phyloP scores from a whole-genome alignment of 169 alveolate genomes.

The Plasmodium vivax region DNA sequence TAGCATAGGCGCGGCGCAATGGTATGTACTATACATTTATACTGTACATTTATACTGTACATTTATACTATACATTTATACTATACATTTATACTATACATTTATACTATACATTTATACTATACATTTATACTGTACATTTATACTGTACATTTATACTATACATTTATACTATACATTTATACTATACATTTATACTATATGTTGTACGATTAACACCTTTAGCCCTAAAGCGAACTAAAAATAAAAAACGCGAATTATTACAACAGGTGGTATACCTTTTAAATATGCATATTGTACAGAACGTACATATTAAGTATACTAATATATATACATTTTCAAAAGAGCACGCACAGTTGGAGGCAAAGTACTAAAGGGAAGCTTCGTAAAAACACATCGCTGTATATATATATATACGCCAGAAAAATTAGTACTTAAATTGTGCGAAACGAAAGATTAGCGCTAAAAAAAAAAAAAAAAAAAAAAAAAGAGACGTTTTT shows the following conservation, averaged over 20 bases:
- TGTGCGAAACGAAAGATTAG: neutral
- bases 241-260: neutral
- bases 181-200: neutral
- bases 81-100: too few species aligned
- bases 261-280: neutral
- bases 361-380: neutral
- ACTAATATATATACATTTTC: neutral
- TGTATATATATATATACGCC: neutral
- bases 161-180: neutral
- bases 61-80: neutral
- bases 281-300: neutral
- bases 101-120: neutral
- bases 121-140: neutral
- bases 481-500: neutral
- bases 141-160: too few species aligned
- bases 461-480: slow-evolving; percentile 1
- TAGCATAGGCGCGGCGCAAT: neutral
- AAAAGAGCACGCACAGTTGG: neutral
- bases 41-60: too few species aligned
- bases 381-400: neutral
- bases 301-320: neutral
- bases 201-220: neutral
- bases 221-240: neutral
- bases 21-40: neutral
- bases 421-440: neutral